Conservation (phyloP, 495 filamentous ascomycete species). For the Hypoxylon perforatum region DNA sequence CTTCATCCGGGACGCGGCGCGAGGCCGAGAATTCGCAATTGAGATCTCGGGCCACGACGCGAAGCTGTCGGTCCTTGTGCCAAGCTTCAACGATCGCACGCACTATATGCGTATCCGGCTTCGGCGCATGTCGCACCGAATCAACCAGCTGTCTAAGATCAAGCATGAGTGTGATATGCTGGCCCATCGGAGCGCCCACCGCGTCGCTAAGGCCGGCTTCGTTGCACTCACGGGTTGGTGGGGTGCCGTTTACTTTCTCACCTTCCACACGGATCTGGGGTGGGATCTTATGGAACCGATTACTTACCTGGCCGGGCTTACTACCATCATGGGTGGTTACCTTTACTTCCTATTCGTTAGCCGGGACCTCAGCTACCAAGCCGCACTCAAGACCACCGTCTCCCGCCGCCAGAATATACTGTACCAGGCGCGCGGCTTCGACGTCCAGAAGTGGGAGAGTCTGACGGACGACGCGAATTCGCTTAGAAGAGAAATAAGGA, state of each 20-base stretch:
- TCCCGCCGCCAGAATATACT: conserved; percentile 79
- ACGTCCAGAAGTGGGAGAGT: conserved; percentile 78
- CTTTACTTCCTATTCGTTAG: conserved; percentile 95
- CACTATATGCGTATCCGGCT: conserved; percentile 83
- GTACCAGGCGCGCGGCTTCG: conserved; percentile 79
- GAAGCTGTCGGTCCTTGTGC: conserved; percentile 82
- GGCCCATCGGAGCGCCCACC: conserved; percentile 79
- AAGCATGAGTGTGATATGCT: conserved; percentile 84
- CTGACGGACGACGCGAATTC: conserved; percentile 85
- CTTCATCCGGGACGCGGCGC: conserved; percentile 91
- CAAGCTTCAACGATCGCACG: conserved; percentile 88
- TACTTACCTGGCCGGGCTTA: conserved; percentile 85
- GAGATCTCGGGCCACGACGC: conserved; percentile 77
- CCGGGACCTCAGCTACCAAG: conserved; percentile 85
- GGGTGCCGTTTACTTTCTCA: conserved; percentile 79
- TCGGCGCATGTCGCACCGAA: conserved; percentile 73
- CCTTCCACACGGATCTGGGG: conserved; percentile 80
- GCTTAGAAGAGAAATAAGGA: conserved; percentile 81
- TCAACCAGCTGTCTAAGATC: conserved; percentile 73
- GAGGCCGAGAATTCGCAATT: conserved; percentile 84
- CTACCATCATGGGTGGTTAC: conserved; percentile 87
- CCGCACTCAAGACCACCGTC: conserved; percentile 87
- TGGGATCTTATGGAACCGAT: conserved; percentile 96
- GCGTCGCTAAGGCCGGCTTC: conserved; percentile 83
- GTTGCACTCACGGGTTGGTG: conserved; percentile 79